Evolutionary conservation across 768 basidiomycete genomes (phyloP), one percentile per base, ranked within the genome.

Genomic region (Mycena latifolia): DNA sequence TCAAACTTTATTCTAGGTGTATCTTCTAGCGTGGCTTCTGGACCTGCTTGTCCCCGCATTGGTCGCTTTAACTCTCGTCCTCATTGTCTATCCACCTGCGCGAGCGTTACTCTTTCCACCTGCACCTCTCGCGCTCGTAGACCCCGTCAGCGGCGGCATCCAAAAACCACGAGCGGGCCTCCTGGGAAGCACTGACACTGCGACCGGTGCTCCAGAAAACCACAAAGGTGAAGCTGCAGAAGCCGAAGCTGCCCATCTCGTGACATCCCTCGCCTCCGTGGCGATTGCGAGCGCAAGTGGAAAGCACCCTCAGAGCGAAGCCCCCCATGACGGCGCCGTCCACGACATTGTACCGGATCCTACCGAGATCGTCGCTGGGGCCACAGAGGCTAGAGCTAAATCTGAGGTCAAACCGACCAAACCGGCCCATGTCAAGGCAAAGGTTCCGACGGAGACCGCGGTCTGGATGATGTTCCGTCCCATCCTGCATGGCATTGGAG

Each of bases 151-250:
- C 9, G 80, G 79, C 17, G 77, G 76, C 48, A 33, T 81, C 3
- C 78, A 79, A 56, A 75, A 73, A 15, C 80, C 79, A 18, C 73
- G 71, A 33, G 74, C 79, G 5, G 80, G 77, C 25, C 66, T 70
- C 3, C 68, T 80, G 14, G 77, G 72, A 25, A 75, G 73, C 57
- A 70, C 62, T 24, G 76, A 78, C 59, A 77, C 74, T 15, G 66
- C 78, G 14, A 77, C 77, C 15, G 79, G 79, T 27, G 78, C 79
- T 20, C 73, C 76, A 0, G 79, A 81, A 66, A 71, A 75, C 2
- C 76, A 79, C 55, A 71, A 72, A 47, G 80, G 80, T 56, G 78
- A 81, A 67, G 79, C 80, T 12, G 79, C 76, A n/a, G 80, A 81
- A 63, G 75, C 77, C 31, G 80, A 81, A 66, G 80, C 80, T 9